Evolutionary conservation across 257 asterid genomes (phyloP), one percentile per base, ranked within the genome.

Genomic region (Solanum commersonii): DNA sequence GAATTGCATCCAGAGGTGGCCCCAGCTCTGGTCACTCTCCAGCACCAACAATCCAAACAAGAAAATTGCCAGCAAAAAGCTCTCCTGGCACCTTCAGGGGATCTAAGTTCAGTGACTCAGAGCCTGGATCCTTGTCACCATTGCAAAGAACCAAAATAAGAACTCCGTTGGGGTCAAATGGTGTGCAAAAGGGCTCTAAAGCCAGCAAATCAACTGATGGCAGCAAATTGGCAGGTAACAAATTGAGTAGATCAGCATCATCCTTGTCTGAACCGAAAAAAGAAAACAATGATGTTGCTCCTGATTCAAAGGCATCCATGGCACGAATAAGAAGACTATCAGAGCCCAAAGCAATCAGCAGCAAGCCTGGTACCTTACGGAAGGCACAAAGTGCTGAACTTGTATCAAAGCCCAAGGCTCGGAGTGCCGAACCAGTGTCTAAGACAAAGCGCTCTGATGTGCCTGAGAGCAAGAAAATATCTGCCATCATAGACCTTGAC

Each of bases 71-170:
- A 3, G 79, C 95, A 68, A 96, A 94, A 91, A 92, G 91, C 87
- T 95, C 97, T 89, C 92, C 96, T 10, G 88, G 94, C 85, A 87
- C 95, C 91, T 88, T 88, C 86, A 92, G 92, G 91, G 98, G 98
- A 90, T 94, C 99, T 5, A 96, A 94, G 93, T 96, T 96, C 91
- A 93, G 96, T 90, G 99, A 96, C 92, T 91, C 95, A 37, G 99
- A 94, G 89, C 97, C 97, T 40, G 99, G 98, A 56, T 92, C 97
- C 83, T 94, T 95, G 40, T 96, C 98, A 74, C 99, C 99, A 74
- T 91, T 94, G 93, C 99, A 96, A 91, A 96, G 99, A 91, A 94
- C 99, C 88, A 95, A 95, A 92, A 85, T 94, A 90, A 91, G 97
- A 91, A 90, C 91, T 87, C 88, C 98, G 63, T 87, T 92, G 76